Evolutionary conservation across 1,139 yeast species (phyloP), one percentile per base, ranked within the genome.

Genomic region (Scheffersomyces parashehatae): DNA sequence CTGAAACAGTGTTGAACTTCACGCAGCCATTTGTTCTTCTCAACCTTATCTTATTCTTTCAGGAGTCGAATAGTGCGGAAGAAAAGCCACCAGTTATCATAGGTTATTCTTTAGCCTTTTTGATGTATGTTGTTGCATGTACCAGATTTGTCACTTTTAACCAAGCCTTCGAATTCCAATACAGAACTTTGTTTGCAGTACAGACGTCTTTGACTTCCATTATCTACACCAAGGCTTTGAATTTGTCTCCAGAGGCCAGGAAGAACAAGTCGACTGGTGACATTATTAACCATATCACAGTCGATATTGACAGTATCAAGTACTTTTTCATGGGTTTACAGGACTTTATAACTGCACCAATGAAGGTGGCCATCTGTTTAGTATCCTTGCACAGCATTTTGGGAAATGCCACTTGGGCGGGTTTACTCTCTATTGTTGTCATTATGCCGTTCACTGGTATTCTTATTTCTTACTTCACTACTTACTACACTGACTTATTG

Each of bases 221-320:
- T 40, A 50, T 61, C 13, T 63, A 58, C 50, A 52, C 53, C 5
- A 64, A 64, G 48, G 61, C 67, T 3, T 44, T 63, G 47, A 53
- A 44, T 24, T 54, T 64, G 36, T 60, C 67, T 15, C 65, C 68
- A 8, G 59, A 58, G 35, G 49, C 65, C 11, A 56, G 58, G 32
- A 60, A 57, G 41, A 54, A 56, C 28, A 63, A 62, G 40, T 45
- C 64, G 3, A 60, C 65, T 11, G 68, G 68, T 38, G 67, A 62
- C 29, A 63, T 64, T 38, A 57, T 64, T 28, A 64, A 61, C 43
- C 60, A 61, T 42, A 56, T 63, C 32, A 54, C 65, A 4, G 53
- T 55, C 30, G 68, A 64, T 44, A 53, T 59, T 16, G 42, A 40
- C 28, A 56, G 49, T 14, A 46, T 64, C 38, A 48, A 58, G 32